phyloP scores from a whole-genome alignment of 2,329 filamentous ascomycete species.

The Colletotrichum brevisporum region DNA sequence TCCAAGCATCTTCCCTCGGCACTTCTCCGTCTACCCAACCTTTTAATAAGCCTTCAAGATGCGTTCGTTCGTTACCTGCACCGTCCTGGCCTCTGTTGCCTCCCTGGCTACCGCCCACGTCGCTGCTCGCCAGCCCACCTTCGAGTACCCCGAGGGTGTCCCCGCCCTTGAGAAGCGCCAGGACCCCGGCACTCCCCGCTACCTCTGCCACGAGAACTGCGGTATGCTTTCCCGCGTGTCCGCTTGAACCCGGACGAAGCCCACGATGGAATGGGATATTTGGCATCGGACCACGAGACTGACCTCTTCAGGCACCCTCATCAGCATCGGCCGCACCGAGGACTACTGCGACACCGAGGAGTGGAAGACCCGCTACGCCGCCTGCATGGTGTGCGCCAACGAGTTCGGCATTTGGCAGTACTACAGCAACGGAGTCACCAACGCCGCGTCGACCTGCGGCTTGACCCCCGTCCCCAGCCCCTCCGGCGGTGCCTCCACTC shows the following conservation, averaged over 20 bases:
- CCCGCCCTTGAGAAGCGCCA: slow-evolving; percentile 55
- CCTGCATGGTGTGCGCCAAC: slow-evolving; percentile 59
- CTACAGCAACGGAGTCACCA: slow-evolving; percentile 54
- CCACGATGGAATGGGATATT: too few relatives aligned
- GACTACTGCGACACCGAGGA: slow-evolving; percentile 55
- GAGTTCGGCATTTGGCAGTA: slow-evolving; percentile 60
- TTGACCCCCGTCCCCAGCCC: slow-evolving; percentile 28
- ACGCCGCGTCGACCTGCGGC: slow-evolving; percentile 46
- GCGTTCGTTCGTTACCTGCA: slow-evolving; percentile 38
- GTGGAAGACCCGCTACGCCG: slow-evolving; percentile 57
- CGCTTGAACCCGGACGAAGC: too few relatives aligned
- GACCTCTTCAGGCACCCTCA: slow-evolving; percentile 38
- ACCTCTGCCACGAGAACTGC: slow-evolving; percentile 63
- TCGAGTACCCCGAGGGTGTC: slow-evolving; percentile 35
- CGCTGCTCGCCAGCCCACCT: slow-evolving; percentile 10
- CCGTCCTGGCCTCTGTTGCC: slow-evolving; percentile 35
- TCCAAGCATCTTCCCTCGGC: slow-evolving; percentile 21
- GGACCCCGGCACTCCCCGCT: slow-evolving; percentile 59
- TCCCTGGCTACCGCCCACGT: slow-evolving; percentile 29
- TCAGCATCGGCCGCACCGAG: slow-evolving; percentile 52
- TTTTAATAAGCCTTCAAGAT: slow-evolving; percentile 28
- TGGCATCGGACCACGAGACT: neutral
- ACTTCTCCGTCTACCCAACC: neutral
- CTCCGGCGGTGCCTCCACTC: slow-evolving; percentile 21
- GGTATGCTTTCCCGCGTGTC: slow-evolving; percentile 49